Evolutionary conservation across 345 rosid species (phyloP), one percentile per base, ranked within the genome.

Genomic region (Rubroshorea leprosula): DNA sequence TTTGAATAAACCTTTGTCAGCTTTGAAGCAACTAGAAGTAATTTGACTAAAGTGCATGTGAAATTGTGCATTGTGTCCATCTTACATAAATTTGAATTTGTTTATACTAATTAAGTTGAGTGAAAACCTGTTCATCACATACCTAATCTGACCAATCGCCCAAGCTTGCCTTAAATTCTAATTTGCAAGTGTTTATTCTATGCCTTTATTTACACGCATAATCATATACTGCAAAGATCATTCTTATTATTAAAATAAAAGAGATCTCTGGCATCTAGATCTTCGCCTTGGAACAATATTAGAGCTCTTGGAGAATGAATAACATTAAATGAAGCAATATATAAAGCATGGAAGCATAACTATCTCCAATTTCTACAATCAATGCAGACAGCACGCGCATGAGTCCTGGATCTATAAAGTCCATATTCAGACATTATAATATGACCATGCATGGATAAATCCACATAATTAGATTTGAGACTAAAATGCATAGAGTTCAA

Each of bases 81-180:
- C 47, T 6, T 44, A 44, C 18, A 1, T 6, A 1, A 44, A 10
- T 44, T 44, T 14, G 14, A 10, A 44, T 2, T 44, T 16, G 18
- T 0, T 2, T 10, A 13, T n/a, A 44, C 5, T 16, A 15, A 44
- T 14, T 44, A 44, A 44, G 47, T n/a, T 44, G 47, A 44, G 16
- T 21, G 14, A 1, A 43, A 25, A 49, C 63, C 48, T 26, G 54
- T 49, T 60, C 46, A 48, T 53, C 55, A 60, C 63, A 60, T 60
- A 46, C 12, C 14, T 21, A 11, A 49, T 49, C 63, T 8, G 49
- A 59, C 31, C 51, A 5, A 1, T 26, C 19, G 44, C 18, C n/a
- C 44, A 27, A 11, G 29, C 51, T 58, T 47, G 18, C 39, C 41
- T 0, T 58, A 26, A 8, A 41, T 57, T 43, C 1, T 1, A 22